Conservation (phyloP, 1,284 basidiomycete genomes). For the Ceratobasidium sp. region DNA sequence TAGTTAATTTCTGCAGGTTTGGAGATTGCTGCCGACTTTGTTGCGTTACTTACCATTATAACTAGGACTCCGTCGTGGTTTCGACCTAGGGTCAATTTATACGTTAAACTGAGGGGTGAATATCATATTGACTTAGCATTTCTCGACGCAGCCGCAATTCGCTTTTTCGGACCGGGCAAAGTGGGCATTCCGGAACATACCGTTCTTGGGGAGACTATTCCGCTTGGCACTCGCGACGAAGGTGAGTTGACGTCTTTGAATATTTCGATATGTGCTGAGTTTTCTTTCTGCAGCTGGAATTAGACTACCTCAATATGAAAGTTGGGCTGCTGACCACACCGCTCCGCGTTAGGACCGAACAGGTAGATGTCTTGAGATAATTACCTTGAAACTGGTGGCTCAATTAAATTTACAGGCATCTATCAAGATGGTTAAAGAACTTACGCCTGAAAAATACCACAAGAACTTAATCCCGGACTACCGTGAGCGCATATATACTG, state of each 20-base stretch:
- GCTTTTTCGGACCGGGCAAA: conserved; percentile 12
- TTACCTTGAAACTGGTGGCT: neutral
- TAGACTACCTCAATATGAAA: neutral
- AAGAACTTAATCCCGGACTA: conserved; percentile 65
- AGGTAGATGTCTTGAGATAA: conserved; percentile 53
- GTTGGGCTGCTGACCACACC: conserved; percentile 6
- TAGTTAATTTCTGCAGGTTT: conserved; percentile 45
- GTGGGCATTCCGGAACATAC: too few species aligned
- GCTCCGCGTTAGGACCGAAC: conserved; percentile 29
- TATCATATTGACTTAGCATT: conserved; percentile 41
- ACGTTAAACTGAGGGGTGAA: neutral
- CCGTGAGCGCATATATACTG: conserved; percentile 56
- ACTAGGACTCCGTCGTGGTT: conserved; percentile 39
- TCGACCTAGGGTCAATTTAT: neutral
- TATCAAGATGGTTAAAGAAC: conserved; percentile 9
- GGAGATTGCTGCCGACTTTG: conserved; percentile 60
- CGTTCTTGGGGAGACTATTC: too few species aligned
- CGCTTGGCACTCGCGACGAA: too few species aligned
- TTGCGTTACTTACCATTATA: conserved; percentile 50
- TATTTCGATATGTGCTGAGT: too few species aligned
- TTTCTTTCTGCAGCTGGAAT: too few species aligned
- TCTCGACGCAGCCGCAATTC: conserved; percentile 47
- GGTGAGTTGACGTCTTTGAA: too few species aligned
- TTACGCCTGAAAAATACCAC: conserved; percentile 62
- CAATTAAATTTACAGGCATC: neutral